These are phyloP conservation scores for Elaeagnus macrophylla DNA, from an alignment of 306 rosid species.

Conservation along the genomic window DNA sequence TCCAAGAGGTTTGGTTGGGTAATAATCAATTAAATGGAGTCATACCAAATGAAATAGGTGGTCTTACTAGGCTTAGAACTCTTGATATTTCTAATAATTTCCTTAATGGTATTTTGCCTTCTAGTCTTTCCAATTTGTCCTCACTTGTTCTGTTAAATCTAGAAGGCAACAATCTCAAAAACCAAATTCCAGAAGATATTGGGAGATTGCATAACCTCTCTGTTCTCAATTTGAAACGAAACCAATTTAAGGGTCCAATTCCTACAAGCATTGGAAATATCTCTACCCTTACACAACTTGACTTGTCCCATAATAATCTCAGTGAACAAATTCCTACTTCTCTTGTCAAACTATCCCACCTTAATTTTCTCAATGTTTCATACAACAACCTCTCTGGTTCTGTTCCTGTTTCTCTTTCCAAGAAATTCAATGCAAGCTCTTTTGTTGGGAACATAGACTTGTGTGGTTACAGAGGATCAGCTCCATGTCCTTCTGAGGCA, in stretches of 20 bases:
- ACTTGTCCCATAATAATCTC: conserved; percentile 57
- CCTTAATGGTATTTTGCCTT: conserved; percentile 65
- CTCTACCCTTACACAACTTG: conserved; percentile 48
- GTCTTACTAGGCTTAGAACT: conserved; percentile 41
- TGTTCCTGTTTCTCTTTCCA: conserved; percentile 56
- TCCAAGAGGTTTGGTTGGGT: conserved; percentile 50
- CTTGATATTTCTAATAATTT: conserved; percentile 74
- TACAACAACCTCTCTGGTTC: conserved; percentile 77
- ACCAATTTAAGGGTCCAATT: conserved; percentile 60
- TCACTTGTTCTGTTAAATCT: conserved; percentile 50
- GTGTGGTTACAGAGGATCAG: conserved; percentile 57
- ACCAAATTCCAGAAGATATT: conserved; percentile 40
- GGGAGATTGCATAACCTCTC: conserved; percentile 52
- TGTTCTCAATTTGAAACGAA: conserved; percentile 49
- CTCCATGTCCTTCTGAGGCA: conserved; percentile 47
- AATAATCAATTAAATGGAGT: conserved; percentile 55
- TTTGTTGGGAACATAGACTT: conserved; percentile 70
- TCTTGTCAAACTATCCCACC: conserved; percentile 41
- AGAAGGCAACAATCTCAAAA: conserved; percentile 36
- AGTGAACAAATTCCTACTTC: conserved; percentile 62
- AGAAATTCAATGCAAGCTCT: conserved; percentile 77
- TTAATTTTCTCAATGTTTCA: conserved; percentile 74
- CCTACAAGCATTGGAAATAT: conserved; percentile 71
- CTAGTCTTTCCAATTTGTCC: conserved; percentile 49
- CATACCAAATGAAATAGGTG: conserved; percentile 59